These are phyloP conservation scores for Mucuna pruriens DNA, from an alignment of 306 rosid genomes.

Conservation along the genomic window DNA sequence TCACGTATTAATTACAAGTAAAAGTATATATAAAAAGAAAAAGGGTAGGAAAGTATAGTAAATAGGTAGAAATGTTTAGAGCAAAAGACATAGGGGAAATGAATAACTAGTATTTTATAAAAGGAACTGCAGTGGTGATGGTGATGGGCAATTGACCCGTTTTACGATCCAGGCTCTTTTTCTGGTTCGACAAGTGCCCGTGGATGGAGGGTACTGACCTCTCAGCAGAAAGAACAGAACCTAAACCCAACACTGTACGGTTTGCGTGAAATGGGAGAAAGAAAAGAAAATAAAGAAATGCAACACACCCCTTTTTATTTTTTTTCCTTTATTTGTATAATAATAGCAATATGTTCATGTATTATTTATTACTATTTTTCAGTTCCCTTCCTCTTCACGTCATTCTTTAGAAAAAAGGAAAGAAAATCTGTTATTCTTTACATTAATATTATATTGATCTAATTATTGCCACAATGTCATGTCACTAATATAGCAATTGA, in stretches of 20 bases:
- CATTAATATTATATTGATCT: not conserved
- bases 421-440: not conserved
- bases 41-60: too few relatives aligned
- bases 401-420: not conserved
- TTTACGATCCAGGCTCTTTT: not conserved
- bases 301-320: constrained; percentile 13
- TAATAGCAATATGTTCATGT: not conserved
- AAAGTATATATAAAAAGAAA: too few relatives aligned
- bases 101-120: not conserved
- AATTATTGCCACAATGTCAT: constrained; percentile 31
- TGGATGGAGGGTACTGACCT: constrained; percentile 36
- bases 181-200: constrained; percentile 36
- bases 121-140: constrained; percentile 16
- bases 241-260: constrained; percentile 17
- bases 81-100: not conserved
- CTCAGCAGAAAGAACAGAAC: constrained; percentile 4
- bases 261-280: not conserved
- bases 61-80: not conserved
- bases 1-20: not conserved
- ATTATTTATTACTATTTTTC: not conserved
- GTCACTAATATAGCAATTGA: not conserved
- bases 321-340: not conserved
- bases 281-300: constrained; percentile 23
- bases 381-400: not conserved
- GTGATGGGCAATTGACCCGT: not conserved